These are phyloP conservation scores for Syzygium malaccense DNA, from an alignment of 441 rosid genomes.

Conservation along the genomic window DNA sequence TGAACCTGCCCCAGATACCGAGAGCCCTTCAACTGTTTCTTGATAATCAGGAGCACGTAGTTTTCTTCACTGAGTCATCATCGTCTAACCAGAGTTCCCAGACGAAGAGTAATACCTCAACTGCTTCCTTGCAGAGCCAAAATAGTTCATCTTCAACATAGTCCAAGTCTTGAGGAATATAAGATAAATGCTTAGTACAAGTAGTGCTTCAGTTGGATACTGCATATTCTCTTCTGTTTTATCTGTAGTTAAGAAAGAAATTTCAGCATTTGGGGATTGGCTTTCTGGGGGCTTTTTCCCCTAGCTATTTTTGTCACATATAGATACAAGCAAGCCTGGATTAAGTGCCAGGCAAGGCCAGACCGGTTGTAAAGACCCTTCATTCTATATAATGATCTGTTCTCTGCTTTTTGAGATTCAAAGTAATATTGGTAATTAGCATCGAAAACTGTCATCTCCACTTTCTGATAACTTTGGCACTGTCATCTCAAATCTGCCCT, in stretches of 20 bases:
- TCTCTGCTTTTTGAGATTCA: neutral
- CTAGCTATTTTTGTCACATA: neutral
- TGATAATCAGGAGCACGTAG: constrained; percentile 31
- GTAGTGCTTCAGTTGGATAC: neutral
- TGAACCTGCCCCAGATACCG: constrained; percentile 41
- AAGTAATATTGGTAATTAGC: neutral
- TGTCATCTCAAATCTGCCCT: neutral
- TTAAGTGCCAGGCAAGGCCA: neutral
- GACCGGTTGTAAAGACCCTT: neutral
- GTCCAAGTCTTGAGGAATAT: neutral
- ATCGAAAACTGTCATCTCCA: neutral
- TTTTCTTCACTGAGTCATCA: constrained; percentile 62
- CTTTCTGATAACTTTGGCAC: neutral
- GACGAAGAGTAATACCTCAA: constrained; percentile 19
- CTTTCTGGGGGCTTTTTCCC: neutral
- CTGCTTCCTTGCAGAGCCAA: constrained; percentile 8
- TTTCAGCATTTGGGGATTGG: neutral
- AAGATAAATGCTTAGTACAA: neutral
- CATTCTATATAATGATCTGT: neutral
- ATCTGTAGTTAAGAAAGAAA: constrained; percentile 3
- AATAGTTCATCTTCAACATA: constrained; percentile 16
- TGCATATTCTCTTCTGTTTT: neutral
- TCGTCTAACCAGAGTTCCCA: constrained; percentile 22
- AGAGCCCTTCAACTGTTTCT: constrained; percentile 43
- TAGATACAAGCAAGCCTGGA: neutral